phyloP scores from a whole-genome alignment of 371 early-diverging fungal genomes.

The Saksenaea oblongispora region DNA sequence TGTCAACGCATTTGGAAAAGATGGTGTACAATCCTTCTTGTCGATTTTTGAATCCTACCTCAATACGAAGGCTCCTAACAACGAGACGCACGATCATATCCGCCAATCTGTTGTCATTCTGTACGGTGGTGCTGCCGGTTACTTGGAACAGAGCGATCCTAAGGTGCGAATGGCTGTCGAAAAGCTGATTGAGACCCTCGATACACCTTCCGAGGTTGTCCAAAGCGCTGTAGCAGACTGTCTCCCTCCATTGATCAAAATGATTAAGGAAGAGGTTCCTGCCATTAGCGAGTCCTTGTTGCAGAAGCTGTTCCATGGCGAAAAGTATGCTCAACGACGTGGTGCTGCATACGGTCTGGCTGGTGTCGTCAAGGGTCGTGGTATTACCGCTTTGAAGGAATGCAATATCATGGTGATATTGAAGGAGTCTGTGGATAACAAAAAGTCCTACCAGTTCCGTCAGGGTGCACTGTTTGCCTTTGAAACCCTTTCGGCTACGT shows the following conservation, averaged over 20 bases:
- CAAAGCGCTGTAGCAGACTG: conserved; percentile 95
- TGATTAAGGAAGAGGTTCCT: conserved; percentile 64
- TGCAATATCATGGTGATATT: conserved; percentile 79
- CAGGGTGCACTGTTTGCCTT: conserved; percentile 96
- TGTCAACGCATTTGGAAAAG: conserved; percentile 75
- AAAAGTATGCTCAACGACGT: conserved; percentile 87
- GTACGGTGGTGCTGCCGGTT: conserved; percentile 89
- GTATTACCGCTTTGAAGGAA: conserved; percentile 85
- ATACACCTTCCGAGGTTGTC: conserved; percentile 94
- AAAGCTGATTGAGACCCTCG: conserved; percentile 85
- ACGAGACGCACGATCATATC: conserved; percentile 74
- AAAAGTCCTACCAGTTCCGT: conserved; percentile 69
- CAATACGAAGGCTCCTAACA: conserved; percentile 57
- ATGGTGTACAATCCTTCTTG: conserved; percentile 64
- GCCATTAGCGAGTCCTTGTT: conserved; percentile 67
- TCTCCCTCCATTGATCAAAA: conserved; percentile 89
- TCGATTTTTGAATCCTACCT: conserved; percentile 80
- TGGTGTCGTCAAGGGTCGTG: conserved; percentile 93
- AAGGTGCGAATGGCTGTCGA: conserved; percentile 82
- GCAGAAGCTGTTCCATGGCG: conserved; percentile 68
- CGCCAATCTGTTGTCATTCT: conserved; percentile 92
- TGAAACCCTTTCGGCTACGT: conserved; percentile 81
- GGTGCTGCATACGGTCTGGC: conserved; percentile 97
- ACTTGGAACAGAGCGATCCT: conserved; percentile 72
- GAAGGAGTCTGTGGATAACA: conserved; percentile 83